Evolutionary conservation across 2,329 filamentous ascomycete species (phyloP), one percentile per base, ranked within the genome.

Genomic region (Fusarium protoensiforme): DNA sequence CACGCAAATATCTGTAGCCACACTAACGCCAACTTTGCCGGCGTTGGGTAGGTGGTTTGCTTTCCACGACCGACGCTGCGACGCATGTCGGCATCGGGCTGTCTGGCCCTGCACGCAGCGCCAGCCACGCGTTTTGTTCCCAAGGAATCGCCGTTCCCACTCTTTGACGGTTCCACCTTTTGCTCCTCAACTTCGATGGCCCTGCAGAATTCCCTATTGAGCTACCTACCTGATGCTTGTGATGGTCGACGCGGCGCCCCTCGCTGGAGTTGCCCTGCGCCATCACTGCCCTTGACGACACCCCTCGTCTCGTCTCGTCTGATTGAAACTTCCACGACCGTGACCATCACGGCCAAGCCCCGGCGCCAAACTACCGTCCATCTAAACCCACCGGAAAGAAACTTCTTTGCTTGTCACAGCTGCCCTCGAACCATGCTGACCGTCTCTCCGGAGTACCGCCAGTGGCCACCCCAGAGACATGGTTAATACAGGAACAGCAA

Each of bases 261-360:
- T 66, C 46, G 61, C 58, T 65, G 70, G 48, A 59, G 67, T 68
- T 64, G 24, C 35, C 43, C 73, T 77, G 75, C 69, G 75, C 75
- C 67, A 75, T 74, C 27, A 38, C 27, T 71, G 71, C 63, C 67
- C 64, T 69, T 69, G 67, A 65, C 58, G 65, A 72, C 66, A 67
- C 67, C 66, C 65, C 72, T 75, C 69, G 69, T 57, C 66, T 75
- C 24, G 46, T 51, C 46, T 75, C 46, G 27, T 51, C 46, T 75
- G 67, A 68, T 76, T 75, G 61, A 70, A 74, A 69, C 60, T 51
- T 72, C 69, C 38, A 61, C 27, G 54, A 53, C 61, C 39, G 66
- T 59, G 43, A 51, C 22, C 65, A 41, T 68, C 38, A 57, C 18
- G 33, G 51, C 35, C 61, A 67, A 64, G 67, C 59, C 66, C 58